A percentile compares a stretch with the other conserved stretches of the same genome.
Conservation (phyloP, 1,284 basidiomycete species). For the Cutaneotrichosporon curvatum region DNA sequence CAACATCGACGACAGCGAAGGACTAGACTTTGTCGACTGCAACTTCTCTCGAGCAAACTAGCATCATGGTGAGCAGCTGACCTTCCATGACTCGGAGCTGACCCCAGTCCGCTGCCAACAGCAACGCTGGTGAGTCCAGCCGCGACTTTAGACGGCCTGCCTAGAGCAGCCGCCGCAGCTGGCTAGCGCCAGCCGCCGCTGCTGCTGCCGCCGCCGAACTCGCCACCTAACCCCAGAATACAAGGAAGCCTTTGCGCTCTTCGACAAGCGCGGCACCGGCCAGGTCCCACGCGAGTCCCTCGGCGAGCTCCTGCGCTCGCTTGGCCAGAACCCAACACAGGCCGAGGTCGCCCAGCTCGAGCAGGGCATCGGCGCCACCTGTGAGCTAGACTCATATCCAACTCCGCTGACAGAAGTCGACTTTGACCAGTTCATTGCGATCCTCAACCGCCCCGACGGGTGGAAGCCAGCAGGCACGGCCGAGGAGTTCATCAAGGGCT, state of each 20-base stretch:
- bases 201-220: no score
- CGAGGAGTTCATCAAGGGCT: constrained; percentile 97
- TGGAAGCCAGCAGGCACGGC: constrained; percentile 93
- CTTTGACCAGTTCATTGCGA: constrained; percentile 80
- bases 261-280: constrained; percentile 93
- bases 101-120: constrained; percentile 17
- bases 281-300: constrained; percentile 79
- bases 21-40: no score
- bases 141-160: neutral
- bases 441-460: constrained; percentile 90
- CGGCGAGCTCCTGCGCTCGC: constrained; percentile 87
- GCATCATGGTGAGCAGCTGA: no score
- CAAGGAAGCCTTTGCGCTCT: constrained; percentile 94
- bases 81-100: no score
- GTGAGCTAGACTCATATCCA: constrained; percentile 19
- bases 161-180: neutral
- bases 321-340: constrained; percentile 98
- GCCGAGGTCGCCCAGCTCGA: constrained; percentile 85
- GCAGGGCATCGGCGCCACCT: constrained; percentile 50
- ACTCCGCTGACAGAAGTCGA: constrained; percentile 54
- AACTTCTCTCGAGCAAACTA: no score
- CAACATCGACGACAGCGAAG: no score
- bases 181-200: no score
- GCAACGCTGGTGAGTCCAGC: constrained; percentile 16
- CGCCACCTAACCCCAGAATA: constrained; percentile 56